A percentile compares a stretch with the other conserved stretches of the same genome.
Evolutionary conservation across 2,329 filamentous ascomycete genomes (phyloP).

Genomic region (Diplodia seriata): DNA sequence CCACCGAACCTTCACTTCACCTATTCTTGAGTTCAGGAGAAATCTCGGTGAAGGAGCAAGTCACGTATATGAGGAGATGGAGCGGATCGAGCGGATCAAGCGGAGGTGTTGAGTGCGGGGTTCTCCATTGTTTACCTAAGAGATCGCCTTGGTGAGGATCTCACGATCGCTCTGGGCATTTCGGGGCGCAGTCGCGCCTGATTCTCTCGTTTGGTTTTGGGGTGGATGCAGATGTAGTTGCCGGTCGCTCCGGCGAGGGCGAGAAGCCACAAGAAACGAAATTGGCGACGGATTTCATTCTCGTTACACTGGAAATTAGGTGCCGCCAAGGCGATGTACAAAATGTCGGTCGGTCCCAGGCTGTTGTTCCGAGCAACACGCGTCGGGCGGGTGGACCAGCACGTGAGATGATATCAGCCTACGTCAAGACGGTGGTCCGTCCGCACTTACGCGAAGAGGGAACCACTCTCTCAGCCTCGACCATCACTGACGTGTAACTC

Average conservation of each 20-base stretch:
- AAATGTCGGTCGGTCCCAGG: constrained; percentile 9
- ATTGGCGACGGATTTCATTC: not conserved
- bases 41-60: not conserved
- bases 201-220: no score
- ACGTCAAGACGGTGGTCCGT: constrained; percentile 19
- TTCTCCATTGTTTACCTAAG: constrained; percentile 20
- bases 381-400: not conserved
- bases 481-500: constrained; percentile 5
- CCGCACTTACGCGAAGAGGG: constrained; percentile 4
- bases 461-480: constrained; percentile 13
- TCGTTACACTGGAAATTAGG: no score
- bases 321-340: not conserved
- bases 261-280: not conserved
- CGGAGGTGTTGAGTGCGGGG: not conserved
- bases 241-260: not conserved
- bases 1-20: not conserved
- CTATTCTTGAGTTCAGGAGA: not conserved
- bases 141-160: not conserved
- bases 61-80: not conserved
- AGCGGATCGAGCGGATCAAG: not conserved
- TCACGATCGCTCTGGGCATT: not conserved
- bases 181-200: no score
- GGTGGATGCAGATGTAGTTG: not conserved
- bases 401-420: constrained; percentile 30
- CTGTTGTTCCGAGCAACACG: constrained; percentile 16